phyloP scores from a whole-genome alignment of 1,139 yeast species.

The Scheffersomyces cryptocercus region DNA sequence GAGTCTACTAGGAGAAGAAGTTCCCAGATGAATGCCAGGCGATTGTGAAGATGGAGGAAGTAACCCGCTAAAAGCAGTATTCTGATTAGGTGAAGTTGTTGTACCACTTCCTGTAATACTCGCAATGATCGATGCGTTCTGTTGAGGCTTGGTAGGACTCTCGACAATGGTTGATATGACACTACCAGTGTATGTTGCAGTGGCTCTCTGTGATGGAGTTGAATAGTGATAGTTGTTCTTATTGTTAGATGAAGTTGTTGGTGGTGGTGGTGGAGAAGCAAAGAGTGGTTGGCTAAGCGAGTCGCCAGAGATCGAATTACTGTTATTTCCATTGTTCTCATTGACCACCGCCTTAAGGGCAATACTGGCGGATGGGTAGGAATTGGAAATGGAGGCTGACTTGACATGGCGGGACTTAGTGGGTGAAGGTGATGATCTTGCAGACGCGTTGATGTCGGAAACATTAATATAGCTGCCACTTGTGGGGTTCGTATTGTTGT shows the following conservation, averaged over 20 bases:
- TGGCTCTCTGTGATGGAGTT: slow-evolving; percentile 31
- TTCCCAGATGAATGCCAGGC: slow-evolving; percentile 11
- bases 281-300: slow-evolving; percentile 9
- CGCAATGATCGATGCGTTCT: not conserved
- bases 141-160: slow-evolving; percentile 37
- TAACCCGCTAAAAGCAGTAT: not conserved
- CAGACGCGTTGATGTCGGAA: not conserved
- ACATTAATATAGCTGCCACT: not conserved
- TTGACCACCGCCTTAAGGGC: slow-evolving; percentile 72
- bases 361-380: slow-evolving; percentile 55
- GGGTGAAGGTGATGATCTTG: slow-evolving; percentile 17
- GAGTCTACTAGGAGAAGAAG: slow-evolving; percentile 27
- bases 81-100: not conserved
- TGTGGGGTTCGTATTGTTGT: not conserved
- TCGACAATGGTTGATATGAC: slow-evolving; percentile 47
- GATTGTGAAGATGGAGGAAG: slow-evolving; percentile 8
- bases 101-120: not conserved
- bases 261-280: slow-evolving; percentile 7
- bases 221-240: slow-evolving; percentile 14
- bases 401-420: slow-evolving; percentile 33
- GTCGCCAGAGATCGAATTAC: slow-evolving; percentile 22
- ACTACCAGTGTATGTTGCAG: slow-evolving; percentile 45
- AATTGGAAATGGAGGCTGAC: slow-evolving; percentile 34
- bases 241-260: slow-evolving; percentile 6
- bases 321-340: slow-evolving; percentile 32